phyloP scores from a whole-genome alignment of 1,284 basidiomycete genomes.

The Anthracocystis panici-leucophaei region DNA sequence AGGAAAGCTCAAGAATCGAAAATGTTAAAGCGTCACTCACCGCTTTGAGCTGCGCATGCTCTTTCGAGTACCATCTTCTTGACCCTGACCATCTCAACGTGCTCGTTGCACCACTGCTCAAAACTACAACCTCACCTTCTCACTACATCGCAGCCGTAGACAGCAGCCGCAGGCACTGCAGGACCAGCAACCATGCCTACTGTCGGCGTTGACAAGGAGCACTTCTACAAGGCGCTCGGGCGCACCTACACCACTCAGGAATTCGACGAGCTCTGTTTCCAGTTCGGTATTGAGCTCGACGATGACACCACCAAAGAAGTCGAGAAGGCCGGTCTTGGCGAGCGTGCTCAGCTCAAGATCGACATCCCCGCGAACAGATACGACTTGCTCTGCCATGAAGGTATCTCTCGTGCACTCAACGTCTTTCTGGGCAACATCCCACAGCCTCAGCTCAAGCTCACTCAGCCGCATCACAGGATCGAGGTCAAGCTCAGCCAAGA shows the following conservation, averaged over 20 bases:
- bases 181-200: conserved; percentile 80
- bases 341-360: conserved; percentile 96
- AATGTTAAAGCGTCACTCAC: conserved; percentile 5
- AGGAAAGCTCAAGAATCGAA: neutral
- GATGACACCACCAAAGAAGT: conserved; percentile 96
- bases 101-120: neutral
- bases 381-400: conserved; percentile 96
- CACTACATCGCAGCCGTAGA: neutral
- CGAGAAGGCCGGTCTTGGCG: conserved; percentile 78
- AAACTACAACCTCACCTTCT: neutral
- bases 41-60: neutral
- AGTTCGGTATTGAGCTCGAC: conserved; percentile 96
- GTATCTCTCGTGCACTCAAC: conserved; percentile 87
- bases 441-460: conserved; percentile 73
- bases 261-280: conserved; percentile 95
- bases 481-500: conserved; percentile 53
- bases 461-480: conserved; percentile 51
- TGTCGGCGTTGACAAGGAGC: conserved; percentile 91
- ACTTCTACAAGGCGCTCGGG: conserved; percentile 89
- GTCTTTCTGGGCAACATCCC: conserved; percentile 83
- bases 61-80: neutral
- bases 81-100: conserved; percentile 2
- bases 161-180: neutral
- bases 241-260: conserved; percentile 81
- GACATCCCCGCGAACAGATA: conserved; percentile 97